Base-by-base conservation (phyloP, 2,329 filamentous ascomycete genomes). In the Parascedosporium putredinis region DNA sequence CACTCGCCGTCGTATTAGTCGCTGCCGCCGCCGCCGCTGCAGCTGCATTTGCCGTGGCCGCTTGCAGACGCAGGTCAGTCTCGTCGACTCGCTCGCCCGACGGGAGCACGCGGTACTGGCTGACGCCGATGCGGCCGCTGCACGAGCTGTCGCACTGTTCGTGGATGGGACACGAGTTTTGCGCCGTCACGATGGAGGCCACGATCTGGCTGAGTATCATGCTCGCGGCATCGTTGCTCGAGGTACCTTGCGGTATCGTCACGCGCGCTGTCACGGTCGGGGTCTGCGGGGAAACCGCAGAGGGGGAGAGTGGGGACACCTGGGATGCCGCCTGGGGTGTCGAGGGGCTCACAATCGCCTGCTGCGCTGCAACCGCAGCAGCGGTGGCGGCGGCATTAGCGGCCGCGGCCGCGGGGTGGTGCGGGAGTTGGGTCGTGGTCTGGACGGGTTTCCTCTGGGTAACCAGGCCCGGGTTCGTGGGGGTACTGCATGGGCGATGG, bases 91-190 rank as follows among this genome's bases (percentile, higher is more conserved):
- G 38, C 38, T 42, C 38, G 18, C n/a, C 20, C 4, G 38, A 42
- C 16, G 38, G 38, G 1, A 23, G 18, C 16, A 42, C 16, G 38
- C 18, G 24, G 33, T 47, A 47, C 14, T 23, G 25, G 27, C 2
- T 22, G 27, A 16, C 45, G 6, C 45, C 45, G 14, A 47, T 22
- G 25, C 45, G 45, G 4, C 27, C 20, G 16, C 9, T 24, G 20
- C 45, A 47, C 24, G 24, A 31, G 45, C 23, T n/a, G 23, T 47
- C 45, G 45, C 45, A 47, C 20, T 34, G 45, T 20, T 47, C 25
- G 33, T 47, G 45, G 10, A 47, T 16, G 16, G 45, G n/a, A 31
- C 45, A 47, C 3, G 45, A 34, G 45, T 47, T 47, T 20, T 47
- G 45, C 23, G 24, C 45, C 23, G 45, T 42, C 7, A 20, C 38